These are phyloP conservation scores for Graphilbum ipis-grandicollis DNA, from an alignment of 2,329 filamentous ascomycete species.

Conservation along the genomic window DNA sequence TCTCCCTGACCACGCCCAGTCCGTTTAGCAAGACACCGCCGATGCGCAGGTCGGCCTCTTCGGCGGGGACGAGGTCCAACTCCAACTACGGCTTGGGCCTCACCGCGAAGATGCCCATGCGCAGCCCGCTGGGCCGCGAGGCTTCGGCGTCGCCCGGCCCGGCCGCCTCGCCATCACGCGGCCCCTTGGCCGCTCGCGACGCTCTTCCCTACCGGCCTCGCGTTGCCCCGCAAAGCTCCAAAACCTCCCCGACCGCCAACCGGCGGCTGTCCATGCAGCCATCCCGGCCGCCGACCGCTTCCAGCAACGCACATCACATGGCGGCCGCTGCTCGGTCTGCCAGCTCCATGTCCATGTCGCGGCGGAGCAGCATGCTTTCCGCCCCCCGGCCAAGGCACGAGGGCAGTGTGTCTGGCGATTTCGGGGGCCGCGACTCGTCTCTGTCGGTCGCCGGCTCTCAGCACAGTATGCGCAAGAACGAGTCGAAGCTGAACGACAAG, in stretches of 20 bases:
- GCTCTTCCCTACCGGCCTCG: slow-evolving; percentile 26
- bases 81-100: slow-evolving; percentile 7
- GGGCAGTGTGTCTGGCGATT: slow-evolving; percentile 14
- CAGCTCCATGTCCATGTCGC: slow-evolving; percentile 35
- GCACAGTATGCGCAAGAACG: slow-evolving; percentile 23
- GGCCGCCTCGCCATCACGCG: slow-evolving; percentile 24
- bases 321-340: too few species aligned
- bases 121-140: slow-evolving; percentile 28
- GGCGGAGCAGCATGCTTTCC: slow-evolving; percentile 33
- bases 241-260: slow-evolving; percentile 18
- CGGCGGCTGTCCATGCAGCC: slow-evolving; percentile 38
- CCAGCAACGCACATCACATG: slow-evolving; percentile 11
- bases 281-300: slow-evolving; percentile 14
- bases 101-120: slow-evolving; percentile 31
- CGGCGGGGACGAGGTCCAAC: slow-evolving; percentile 21
- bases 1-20: slow-evolving; percentile 41
- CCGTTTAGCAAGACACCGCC: slow-evolving; percentile 32
- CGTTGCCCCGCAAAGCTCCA: slow-evolving; percentile 21
- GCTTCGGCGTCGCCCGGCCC: slow-evolving; percentile 29
- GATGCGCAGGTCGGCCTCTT: slow-evolving; percentile 22
- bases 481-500: slow-evolving; percentile 21
- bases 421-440: slow-evolving; percentile 27
- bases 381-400: slow-evolving; percentile 22
- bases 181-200: slow-evolving; percentile 29
- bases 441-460: slow-evolving; percentile 27